Evolutionary conservation across 148 eudicot genomes (phyloP), one percentile per base, ranked within the genome.

Genomic region (Camellia lanceoleosa): DNA sequence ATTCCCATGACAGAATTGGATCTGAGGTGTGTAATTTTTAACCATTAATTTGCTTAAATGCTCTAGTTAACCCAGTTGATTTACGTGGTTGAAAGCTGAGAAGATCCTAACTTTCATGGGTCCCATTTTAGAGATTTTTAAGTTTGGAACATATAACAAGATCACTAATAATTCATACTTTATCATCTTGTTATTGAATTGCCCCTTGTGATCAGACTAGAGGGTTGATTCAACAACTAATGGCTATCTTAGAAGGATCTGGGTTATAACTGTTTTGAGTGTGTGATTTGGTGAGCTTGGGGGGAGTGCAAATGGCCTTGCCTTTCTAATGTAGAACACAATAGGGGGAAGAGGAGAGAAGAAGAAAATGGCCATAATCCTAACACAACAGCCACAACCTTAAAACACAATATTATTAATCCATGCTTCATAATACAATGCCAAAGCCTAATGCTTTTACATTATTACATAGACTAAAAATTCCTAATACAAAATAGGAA

Each of bases 1-100:
- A 75, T 63, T 19, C 80, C 44, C 77, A 71, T 71, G 73, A 73
- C 58, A 75, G 80, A 79, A 82, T 79, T 51, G 82, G 80, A 9
- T 59, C 77, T 14, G 80, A 85, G 87, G 87, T 85, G 19, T 74
- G 79, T 49, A 41, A 61, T 68, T 68, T 69, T 49, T 52, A 16
- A 46, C n/a, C 69, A 14, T 4, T 46, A 51, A 13, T 41, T 62
- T 77, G 19, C 23, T 81, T 66, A 46, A 61, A 14, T 62, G 70
- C 63, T 67, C 4, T 68, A 67, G 52, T 43, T n/a, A 78, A 54
- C 14, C 18, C 47, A 38, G 44, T 38, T 38, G 62, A 77, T 68
- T 41, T n/a, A 5, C 42, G 5, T 52, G 18, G 19, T 68, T 30
- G 41, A 16, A 13, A 19, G 42, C 70, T 11, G 23, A n/a, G 4